These are phyloP conservation scores for Tanozyma kutaoensis DNA, from an alignment of 805 yeast species.

Conservation along the genomic window DNA sequence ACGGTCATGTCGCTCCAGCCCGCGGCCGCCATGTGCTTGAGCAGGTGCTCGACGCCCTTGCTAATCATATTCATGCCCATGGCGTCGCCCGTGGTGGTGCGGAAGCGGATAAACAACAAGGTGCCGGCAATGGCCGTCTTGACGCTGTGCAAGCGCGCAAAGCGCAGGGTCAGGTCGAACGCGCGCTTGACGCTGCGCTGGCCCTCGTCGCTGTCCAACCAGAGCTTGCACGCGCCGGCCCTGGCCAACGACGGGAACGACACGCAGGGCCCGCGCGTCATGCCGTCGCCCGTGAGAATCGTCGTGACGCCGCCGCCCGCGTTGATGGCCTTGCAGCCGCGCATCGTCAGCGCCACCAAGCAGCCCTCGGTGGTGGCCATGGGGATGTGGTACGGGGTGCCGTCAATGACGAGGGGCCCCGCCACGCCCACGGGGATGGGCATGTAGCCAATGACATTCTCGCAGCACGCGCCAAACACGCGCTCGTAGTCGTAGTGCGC, in stretches of 20 bases:
- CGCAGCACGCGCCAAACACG: slow-evolving; percentile 98
- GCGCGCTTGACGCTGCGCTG: slow-evolving; percentile 70
- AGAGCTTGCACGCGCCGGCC: slow-evolving; percentile 89
- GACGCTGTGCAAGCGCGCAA: slow-evolving; percentile 85
- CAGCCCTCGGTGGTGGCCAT: slow-evolving; percentile 99
- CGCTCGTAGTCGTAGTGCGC: slow-evolving; percentile 82
- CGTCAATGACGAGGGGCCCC: slow-evolving; percentile 90
- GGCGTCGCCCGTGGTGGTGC: slow-evolving; percentile 99
- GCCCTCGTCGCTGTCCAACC: slow-evolving; percentile 96
- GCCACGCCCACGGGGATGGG: slow-evolving; percentile 97
- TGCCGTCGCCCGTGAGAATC: slow-evolving; percentile 88
- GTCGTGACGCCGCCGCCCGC: slow-evolving; percentile 94
- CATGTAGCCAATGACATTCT: slow-evolving; percentile 92
- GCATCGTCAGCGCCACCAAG: slow-evolving; percentile 94
- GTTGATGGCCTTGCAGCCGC: slow-evolving; percentile 97
- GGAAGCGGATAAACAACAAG: slow-evolving; percentile 75
- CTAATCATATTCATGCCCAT: slow-evolving; percentile 99
- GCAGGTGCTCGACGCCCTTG: slow-evolving; percentile 86
- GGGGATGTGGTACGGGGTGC: slow-evolving; percentile 80
- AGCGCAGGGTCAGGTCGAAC: slow-evolving; percentile 92
- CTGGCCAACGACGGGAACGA: slow-evolving; percentile 69
- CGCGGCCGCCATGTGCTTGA: slow-evolving; percentile 73
- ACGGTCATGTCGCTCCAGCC: slow-evolving; percentile 93
- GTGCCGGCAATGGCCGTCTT: slow-evolving; percentile 94
- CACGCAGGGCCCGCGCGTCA: slow-evolving; percentile 99